phyloP scores from a whole-genome alignment of 2,329 filamentous ascomycete species.

The Clonostachys rhizophaga region DNA sequence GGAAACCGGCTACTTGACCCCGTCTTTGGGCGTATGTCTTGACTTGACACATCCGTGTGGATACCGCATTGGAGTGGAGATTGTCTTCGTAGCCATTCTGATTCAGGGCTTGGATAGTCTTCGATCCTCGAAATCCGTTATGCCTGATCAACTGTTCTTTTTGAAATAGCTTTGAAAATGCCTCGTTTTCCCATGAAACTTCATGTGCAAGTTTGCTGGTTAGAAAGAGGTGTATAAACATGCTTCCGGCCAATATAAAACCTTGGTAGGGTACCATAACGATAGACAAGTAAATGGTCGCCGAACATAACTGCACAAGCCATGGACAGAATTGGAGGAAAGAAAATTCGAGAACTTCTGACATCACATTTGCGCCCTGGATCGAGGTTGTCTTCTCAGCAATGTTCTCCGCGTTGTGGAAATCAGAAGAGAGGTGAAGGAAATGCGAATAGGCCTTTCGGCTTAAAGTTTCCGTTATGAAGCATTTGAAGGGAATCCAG shows the following conservation, averaged over 20 bases:
- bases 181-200: background rate
- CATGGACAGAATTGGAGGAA: slow-evolving; percentile 55
- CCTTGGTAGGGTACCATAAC: slow-evolving; percentile 58
- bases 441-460: slow-evolving; percentile 54
- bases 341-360: slow-evolving; percentile 51
- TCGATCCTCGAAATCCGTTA: slow-evolving; percentile 53
- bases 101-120: slow-evolving; percentile 56
- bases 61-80: slow-evolving; percentile 46
- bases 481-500: slow-evolving; percentile 54
- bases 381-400: slow-evolving; percentile 56
- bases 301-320: slow-evolving; percentile 54
- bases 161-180: slow-evolving; percentile 17
- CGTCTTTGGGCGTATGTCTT: slow-evolving; percentile 34
- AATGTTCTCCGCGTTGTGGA: slow-evolving; percentile 56
- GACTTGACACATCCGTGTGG: slow-evolving; percentile 28
- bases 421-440: slow-evolving; percentile 56
- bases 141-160: slow-evolving; percentile 51
- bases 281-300: slow-evolving; percentile 54
- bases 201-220: slow-evolving; percentile 36
- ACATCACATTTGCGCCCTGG: slow-evolving; percentile 46
- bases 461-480: slow-evolving; percentile 47
- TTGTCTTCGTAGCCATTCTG: slow-evolving; percentile 52
- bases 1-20: background rate
- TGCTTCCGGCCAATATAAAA: slow-evolving; percentile 55
- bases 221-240: slow-evolving; percentile 50